Evolutionary conservation across 2,329 filamentous ascomycete species (phyloP).

Genomic region (Pezicula carpinea): DNA sequence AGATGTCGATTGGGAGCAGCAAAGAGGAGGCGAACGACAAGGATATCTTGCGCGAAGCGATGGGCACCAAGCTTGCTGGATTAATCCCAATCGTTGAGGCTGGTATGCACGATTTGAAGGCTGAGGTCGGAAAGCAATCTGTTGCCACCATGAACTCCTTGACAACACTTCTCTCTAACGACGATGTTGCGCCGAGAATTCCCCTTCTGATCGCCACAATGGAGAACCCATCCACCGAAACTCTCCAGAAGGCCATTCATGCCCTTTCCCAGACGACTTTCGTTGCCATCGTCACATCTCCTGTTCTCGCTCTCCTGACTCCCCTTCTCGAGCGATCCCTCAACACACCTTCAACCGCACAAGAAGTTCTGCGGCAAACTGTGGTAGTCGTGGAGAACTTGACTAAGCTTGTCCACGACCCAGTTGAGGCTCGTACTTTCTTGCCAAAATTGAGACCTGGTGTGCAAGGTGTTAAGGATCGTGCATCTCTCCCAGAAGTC

Average conservation of each 20-base stretch:
- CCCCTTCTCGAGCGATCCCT: slow-evolving; percentile 91
- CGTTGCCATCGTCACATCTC: slow-evolving; percentile 91
- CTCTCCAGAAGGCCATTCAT: slow-evolving; percentile 92
- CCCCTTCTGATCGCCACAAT: slow-evolving; percentile 91
- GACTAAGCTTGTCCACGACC: slow-evolving; percentile 95
- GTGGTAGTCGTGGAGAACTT: slow-evolving; percentile 97
- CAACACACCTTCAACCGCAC: slow-evolving; percentile 83
- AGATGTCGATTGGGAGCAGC: slow-evolving; percentile 72
- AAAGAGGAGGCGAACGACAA: slow-evolving; percentile 83
- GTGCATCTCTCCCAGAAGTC: slow-evolving; percentile 90
- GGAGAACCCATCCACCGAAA: slow-evolving; percentile 86
- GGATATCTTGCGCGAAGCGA: slow-evolving; percentile 82
- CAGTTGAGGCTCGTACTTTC: slow-evolving; percentile 90
- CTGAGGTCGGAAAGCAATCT: slow-evolving; percentile 84
- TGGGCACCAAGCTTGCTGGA: slow-evolving; percentile 81
- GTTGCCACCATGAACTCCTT: slow-evolving; percentile 87
- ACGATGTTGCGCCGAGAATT: slow-evolving; percentile 90
- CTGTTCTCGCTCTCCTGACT: slow-evolving; percentile 88
- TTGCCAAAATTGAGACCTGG: slow-evolving; percentile 91
- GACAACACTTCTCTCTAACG: slow-evolving; percentile 87
- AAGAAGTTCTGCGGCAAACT: slow-evolving; percentile 92
- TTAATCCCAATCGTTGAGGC: slow-evolving; percentile 88
- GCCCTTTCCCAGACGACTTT: slow-evolving; percentile 98
- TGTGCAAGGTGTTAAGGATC: slow-evolving; percentile 81
- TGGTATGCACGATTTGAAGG: slow-evolving; percentile 95